Conservation (phyloP, 2,329 filamentous ascomycete species). For the Fusarium longipes region DNA sequence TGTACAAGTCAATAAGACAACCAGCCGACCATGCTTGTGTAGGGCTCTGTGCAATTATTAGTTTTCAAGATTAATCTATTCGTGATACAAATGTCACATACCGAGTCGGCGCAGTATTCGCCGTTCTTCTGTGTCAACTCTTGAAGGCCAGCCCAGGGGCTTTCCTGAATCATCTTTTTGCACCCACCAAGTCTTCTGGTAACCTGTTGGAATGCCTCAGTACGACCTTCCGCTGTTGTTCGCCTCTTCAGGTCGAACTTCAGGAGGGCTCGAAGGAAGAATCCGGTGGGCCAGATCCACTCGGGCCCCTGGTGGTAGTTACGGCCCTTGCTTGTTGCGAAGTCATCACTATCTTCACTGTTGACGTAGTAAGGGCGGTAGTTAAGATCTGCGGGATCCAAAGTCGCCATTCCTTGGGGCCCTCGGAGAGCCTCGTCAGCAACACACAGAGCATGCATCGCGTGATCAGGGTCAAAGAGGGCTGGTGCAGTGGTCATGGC, state of each 20-base stretch:
- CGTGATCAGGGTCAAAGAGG: conserved; percentile 83
- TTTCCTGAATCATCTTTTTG: conserved; percentile 83
- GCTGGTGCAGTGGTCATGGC: conserved; percentile 94
- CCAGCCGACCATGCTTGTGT: conserved; percentile 97
- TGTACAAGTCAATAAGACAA: conserved; percentile 94
- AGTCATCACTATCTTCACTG: conserved; percentile 90
- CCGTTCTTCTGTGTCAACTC: conserved; percentile 95
- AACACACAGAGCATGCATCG: conserved; percentile 80
- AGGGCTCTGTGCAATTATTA: conserved; percentile 70
- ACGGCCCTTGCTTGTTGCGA: conserved; percentile 89
- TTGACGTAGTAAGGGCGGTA: conserved; percentile 97
- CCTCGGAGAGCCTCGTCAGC: conserved; percentile 85
- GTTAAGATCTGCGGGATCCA: conserved; percentile 91
- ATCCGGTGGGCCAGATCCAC: conserved; percentile 98
- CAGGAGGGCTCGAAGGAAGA: conserved; percentile 90
- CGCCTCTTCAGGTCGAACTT: conserved; percentile 87
- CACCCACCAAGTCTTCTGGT: conserved; percentile 84
- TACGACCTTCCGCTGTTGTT: conserved; percentile 68
- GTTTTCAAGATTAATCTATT: conserved; percentile 9
- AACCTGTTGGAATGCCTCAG: conserved; percentile 94
- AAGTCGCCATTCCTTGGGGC: conserved; percentile 93
- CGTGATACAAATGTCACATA: conserved; percentile 58
- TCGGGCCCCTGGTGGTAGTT: conserved; percentile 99
- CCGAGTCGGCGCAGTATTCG: conserved; percentile 85
- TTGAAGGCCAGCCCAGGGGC: conserved; percentile 88